Evolutionary conservation across 129 eudicot species (phyloP), one percentile per base, ranked within the genome.

Genomic region (Artemisia tridentata): DNA sequence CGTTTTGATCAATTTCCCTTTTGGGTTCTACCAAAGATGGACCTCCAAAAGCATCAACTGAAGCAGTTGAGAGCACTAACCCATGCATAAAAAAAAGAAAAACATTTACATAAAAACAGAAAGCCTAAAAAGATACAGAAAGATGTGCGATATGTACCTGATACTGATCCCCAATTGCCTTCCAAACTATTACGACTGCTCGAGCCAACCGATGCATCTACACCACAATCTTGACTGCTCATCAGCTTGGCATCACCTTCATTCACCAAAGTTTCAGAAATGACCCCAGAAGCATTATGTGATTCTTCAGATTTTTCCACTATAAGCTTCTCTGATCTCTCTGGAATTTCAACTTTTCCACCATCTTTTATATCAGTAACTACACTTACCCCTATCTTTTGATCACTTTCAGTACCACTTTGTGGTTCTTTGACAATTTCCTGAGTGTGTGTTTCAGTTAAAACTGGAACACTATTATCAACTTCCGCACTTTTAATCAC

Each of bases 141-240:
- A 11, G 17, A 16, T 10, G 12, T 18, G 47, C 16, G 38, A 48
- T 61, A 5, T 49, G 46, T 82, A 90, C 97, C 97, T 86, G 93
- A 82, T 68, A 86, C 80, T 0, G 96, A 92, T 34, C 91, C 89
- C 90, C 86, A 83, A 81, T 86, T 84, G 57, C 73, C 91, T 51
- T 88, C 95, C 75, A 88, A 66, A 73, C 96, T 86, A 64, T 83
- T 76, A 72, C 50, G 84, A 69, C 88, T 83, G 71, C 72, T 74
- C 20, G 84, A 86, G 51, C 69, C 76, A 75, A 62, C 47, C 7
- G 76, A 71, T 8, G 77, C 15, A 71, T 78, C 80, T 11, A 67
- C 72, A 73, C 78, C 71, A 56, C 1, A 51, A 45, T 29, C 62
- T 57, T 79, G 78, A 58, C 71, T 72, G 20, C 45, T 50, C 23